Base-by-base conservation (phyloP, 2,329 filamentous ascomycete species). In the Fusarium chaquense region DNA sequence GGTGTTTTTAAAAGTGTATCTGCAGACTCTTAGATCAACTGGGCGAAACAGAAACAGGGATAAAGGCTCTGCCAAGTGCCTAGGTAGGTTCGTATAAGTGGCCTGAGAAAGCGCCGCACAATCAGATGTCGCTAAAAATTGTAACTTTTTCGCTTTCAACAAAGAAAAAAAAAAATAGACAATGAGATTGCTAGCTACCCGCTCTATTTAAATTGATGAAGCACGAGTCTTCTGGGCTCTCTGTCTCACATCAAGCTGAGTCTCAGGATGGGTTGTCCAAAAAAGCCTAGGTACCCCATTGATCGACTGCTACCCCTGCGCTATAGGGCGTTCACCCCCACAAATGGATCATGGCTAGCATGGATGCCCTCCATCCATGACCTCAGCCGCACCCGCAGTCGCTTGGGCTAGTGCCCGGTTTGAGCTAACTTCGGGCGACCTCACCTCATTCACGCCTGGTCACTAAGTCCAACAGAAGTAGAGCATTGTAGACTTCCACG, bases 371-470 rank as follows among this genome's bases (percentile, higher is more conserved):
- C 28, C 28, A 30, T 30, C 49, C 35, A 40, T 40, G 33, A 52
- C 49, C 47, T 38, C 47, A 41, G 49, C 49, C 49, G 49, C 49
- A 41, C 24, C 49, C 49, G n/a, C 33, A 52, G 24, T 26, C 24
- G 49, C 26, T 41, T 52, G 8, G 24, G 28, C 49, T 52, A 22
- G 36, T 40, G 36, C 33, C 33, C 36, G 36, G 36, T 20, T 35
- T 18, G 35, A 52, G 26, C 49, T 41, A 40, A 41, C 18, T 6
- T 28, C 49, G 35, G 49, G 35, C 49, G 35, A 52, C 24, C 26
- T 28, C 24, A 51, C 33, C 18, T 51, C 47, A 40, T 13, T 52
- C 49, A 28, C n/a, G 33, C 33, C 33, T 16, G 24, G 32, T 36
- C 20, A 50, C 18, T 5, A 52, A 41, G 35, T 41, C 12, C 20